Evolutionary conservation across 768 basidiomycete genomes (phyloP).

Genomic region (Chlorophyllum brunneum): DNA sequence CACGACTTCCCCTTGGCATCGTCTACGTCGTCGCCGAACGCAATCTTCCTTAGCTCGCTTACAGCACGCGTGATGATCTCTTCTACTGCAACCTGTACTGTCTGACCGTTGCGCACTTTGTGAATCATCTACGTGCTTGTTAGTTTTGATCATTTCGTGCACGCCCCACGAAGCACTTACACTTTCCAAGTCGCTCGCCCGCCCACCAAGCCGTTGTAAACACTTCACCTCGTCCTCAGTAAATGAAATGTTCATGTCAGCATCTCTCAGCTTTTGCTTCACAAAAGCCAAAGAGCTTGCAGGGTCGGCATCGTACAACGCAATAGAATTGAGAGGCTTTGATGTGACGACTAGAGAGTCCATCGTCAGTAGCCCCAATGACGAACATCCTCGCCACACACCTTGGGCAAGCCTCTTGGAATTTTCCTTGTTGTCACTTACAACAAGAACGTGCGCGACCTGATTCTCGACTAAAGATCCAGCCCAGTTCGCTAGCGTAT

Average conservation of each 20-base stretch:
- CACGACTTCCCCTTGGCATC: conserved; percentile 82
- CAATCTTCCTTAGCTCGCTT: conserved; percentile 82
- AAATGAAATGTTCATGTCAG: conserved; percentile 48
- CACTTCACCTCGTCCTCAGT: conserved; percentile 49
- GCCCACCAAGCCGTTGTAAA: conserved; percentile 80
- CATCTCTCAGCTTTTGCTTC: conserved; percentile 67
- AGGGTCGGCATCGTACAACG: conserved; percentile 82
- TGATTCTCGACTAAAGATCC: conserved; percentile 78
- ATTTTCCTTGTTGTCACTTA: conserved; percentile 89
- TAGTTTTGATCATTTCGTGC: neutral
- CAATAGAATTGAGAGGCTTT: conserved; percentile 75
- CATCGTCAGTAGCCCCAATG: neutral
- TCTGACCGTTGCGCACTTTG: conserved; percentile 74
- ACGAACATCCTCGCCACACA: conserved; percentile 20
- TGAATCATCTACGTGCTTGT: conserved; percentile 60
- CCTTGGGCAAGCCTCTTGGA: conserved; percentile 82
- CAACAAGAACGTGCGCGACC: conserved; percentile 87
- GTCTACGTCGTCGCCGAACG: conserved; percentile 89
- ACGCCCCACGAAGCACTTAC: conserved; percentile 37
- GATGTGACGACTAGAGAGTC: conserved; percentile 64
- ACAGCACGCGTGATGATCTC: conserved; percentile 82
- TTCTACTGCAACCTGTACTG: conserved; percentile 78
- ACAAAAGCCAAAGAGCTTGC: conserved; percentile 79
- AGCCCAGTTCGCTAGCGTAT: conserved; percentile 80
- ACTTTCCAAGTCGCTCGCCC: conserved; percentile 84